These are phyloP conservation scores for Parascedosporium putredinis DNA, from an alignment of 2,329 filamentous ascomycete species.

Conservation along the genomic window DNA sequence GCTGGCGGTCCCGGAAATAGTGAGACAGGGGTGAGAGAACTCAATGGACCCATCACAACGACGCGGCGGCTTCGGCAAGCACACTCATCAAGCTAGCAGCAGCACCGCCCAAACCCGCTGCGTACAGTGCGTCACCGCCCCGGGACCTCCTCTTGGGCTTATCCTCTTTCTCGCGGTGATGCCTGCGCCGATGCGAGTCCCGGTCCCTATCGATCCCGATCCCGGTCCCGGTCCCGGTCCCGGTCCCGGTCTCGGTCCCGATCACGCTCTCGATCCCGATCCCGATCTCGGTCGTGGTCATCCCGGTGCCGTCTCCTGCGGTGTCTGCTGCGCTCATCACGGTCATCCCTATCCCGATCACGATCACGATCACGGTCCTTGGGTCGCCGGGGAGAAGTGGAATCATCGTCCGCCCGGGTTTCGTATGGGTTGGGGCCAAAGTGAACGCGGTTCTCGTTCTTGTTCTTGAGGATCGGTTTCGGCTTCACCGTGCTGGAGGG, in stretches of 20 bases:
- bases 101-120: slow-evolving; percentile 50
- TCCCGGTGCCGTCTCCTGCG: slow-evolving; percentile 22
- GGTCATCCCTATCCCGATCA: slow-evolving; percentile 19
- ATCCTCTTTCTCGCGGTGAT: slow-evolving; percentile 17
- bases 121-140: slow-evolving; percentile 44
- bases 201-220: slow-evolving; percentile 17
- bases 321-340: slow-evolving; percentile 18
- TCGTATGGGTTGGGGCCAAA: slow-evolving; percentile 40
- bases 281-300: slow-evolving; percentile 20
- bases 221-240: slow-evolving; percentile 24
- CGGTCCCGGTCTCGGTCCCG: slow-evolving; percentile 32
- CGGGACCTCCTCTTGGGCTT: slow-evolving; percentile 31
- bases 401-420: slow-evolving; percentile 23
- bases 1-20: no score
- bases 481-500: slow-evolving; percentile 29
- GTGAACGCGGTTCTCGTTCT: slow-evolving; percentile 45
- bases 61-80: slow-evolving; percentile 42
- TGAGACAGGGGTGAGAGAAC: background rate
- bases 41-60: slow-evolving; percentile 2
- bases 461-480: slow-evolving; percentile 53
- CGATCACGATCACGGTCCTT: slow-evolving; percentile 23
- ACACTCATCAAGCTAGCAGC: slow-evolving; percentile 49
- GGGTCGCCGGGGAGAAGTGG: slow-evolving; percentile 17
- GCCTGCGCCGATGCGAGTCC: slow-evolving; percentile 9
- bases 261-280: slow-evolving; percentile 30